Percentiles rank a stretch among this genome's conserved stretches.
These are phyloP conservation scores for Chrysosporium keratinophilum DNA, from an alignment of 2,329 filamentous ascomycete species.

Conservation along the genomic window DNA sequence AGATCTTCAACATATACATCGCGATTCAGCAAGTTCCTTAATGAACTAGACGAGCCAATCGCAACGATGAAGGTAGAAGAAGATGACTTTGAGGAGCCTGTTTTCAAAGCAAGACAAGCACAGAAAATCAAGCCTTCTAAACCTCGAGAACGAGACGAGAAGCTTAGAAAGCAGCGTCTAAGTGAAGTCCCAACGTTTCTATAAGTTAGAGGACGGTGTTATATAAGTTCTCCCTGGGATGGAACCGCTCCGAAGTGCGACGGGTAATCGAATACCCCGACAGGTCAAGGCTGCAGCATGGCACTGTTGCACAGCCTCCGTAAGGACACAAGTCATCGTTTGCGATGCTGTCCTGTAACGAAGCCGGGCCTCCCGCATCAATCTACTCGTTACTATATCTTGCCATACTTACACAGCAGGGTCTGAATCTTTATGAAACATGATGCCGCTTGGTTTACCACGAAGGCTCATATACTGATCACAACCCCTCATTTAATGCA, in stretches of 20 bases:
- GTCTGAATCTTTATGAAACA: no score
- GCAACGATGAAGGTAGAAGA: neutral
- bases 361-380: no score
- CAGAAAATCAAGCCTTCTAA: conserved; percentile 14
- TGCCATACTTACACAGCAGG: no score
- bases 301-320: no score
- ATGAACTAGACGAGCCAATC: conserved; percentile 20
- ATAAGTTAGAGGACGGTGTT: neutral
- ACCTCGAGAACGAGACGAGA: conserved; percentile 17
- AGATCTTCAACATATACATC: conserved; percentile 18
- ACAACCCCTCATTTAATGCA: no score
- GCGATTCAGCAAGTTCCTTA: conserved; percentile 28
- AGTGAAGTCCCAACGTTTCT: conserved; percentile 39
- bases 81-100: conserved; percentile 21
- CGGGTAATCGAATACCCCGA: no score
- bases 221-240: conserved; percentile 9
- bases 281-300: no score
- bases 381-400: no score
- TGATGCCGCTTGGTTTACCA: no score
- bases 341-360: no score
- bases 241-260: neutral
- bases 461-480: no score
- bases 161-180: conserved; percentile 30
- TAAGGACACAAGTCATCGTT: no score
- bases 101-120: neutral